These are phyloP conservation scores for Trichophyton simii DNA, from an alignment of 2,329 filamentous ascomycete species.

Conservation along the genomic window DNA sequence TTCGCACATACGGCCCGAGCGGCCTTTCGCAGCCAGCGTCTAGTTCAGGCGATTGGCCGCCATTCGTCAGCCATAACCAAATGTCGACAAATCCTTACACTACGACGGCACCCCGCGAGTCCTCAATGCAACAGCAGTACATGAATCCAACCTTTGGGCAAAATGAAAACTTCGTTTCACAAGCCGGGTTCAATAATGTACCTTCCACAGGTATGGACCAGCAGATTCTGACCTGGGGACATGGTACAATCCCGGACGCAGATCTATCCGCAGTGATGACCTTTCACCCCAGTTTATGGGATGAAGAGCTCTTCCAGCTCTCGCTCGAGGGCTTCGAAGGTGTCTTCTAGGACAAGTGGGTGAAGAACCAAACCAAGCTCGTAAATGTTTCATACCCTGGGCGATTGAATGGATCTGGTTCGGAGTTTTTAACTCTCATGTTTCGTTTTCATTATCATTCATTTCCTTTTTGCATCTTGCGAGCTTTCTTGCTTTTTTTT, in stretches of 20 bases:
- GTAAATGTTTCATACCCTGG: not conserved
- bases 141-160: not conserved
- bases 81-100: not conserved
- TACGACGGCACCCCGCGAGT: not conserved
- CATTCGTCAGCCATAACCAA: constrained; percentile 3
- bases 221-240: constrained; percentile 2
- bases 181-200: not conserved
- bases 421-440: not conserved
- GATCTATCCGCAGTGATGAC: constrained; percentile 8
- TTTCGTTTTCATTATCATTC: not conserved
- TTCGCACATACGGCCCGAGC: not conserved
- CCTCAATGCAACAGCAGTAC: not conserved
- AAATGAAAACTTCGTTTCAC: not conserved
- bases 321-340: not conserved
- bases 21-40: not conserved
- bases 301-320: constrained; percentile 8
- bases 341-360: not conserved
- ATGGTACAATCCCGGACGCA: not conserved
- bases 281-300: constrained; percentile 12
- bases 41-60: not conserved
- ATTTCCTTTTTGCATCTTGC: not conserved
- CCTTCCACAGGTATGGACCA: not conserved
- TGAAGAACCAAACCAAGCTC: not conserved
- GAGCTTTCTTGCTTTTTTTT: not conserved
- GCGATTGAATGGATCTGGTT: not conserved